These are phyloP conservation scores for Larix sibirica DNA, from an alignment of 83 land plant genomes.

Conservation along the genomic window DNA sequence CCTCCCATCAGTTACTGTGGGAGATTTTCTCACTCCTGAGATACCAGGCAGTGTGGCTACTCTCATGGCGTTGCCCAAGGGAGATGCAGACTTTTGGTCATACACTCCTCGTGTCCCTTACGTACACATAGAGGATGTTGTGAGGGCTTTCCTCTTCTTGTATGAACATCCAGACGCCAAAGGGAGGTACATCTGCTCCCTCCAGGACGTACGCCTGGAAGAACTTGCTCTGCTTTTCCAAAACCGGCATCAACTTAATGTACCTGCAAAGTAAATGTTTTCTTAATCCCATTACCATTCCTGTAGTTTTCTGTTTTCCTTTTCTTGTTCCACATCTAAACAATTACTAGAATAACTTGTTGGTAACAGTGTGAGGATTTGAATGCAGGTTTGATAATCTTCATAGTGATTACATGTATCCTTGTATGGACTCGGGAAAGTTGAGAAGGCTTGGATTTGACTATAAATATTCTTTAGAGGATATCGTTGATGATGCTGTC, in stretches of 20 bases:
- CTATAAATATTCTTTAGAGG: not conserved
- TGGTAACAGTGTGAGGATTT: not conserved
- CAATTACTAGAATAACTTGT: too few species aligned
- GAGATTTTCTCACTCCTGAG: slow-evolving; percentile 5
- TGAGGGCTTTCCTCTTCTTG: slow-evolving; percentile 8
- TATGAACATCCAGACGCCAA: not conserved
- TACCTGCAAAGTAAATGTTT: not conserved
- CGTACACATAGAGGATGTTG: slow-evolving; percentile 11
- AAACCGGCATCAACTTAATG: not conserved
- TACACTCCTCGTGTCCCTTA: not conserved
- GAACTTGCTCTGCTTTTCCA: slow-evolving; percentile 8
- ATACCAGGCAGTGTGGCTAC: not conserved
- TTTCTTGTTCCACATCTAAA: too few species aligned
- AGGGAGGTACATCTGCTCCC: slow-evolving; percentile 11
- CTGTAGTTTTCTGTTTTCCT: too few species aligned
- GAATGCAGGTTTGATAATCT: slow-evolving; percentile 10
- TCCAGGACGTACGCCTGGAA: not conserved
- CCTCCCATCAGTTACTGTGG: not conserved
- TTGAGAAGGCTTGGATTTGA: not conserved
- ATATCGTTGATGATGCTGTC: not conserved
- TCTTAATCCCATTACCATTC: too few species aligned
- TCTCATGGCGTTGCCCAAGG: not conserved
- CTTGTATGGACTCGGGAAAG: slow-evolving; percentile 11
- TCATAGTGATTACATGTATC: slow-evolving; percentile 2
- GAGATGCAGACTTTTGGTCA: not conserved